Percentiles rank a stretch among this genome's conserved stretches.
These are phyloP conservation scores for Tulasnella sp. DNA, from an alignment of 768 basidiomycete species.

Conservation along the genomic window DNA sequence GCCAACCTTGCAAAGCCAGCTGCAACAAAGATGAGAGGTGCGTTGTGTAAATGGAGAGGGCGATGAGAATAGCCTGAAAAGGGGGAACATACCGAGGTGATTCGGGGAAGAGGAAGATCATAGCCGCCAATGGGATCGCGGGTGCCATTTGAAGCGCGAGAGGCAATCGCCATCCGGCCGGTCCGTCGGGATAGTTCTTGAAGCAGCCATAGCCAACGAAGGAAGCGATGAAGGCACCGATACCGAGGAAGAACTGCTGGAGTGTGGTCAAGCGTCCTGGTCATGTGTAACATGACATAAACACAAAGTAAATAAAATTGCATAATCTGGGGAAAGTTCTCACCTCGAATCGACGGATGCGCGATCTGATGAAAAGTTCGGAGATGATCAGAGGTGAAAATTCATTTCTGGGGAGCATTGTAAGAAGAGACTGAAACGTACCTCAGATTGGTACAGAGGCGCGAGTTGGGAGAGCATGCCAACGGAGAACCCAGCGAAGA, in stretches of 20 bases:
- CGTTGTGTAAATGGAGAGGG: slow-evolving; percentile 19
- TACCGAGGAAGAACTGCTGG: slow-evolving; percentile 22
- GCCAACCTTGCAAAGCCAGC: slow-evolving; percentile 25
- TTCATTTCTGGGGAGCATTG: too few relatives aligned
- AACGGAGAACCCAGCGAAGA: slow-evolving; percentile 12
- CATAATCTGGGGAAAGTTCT: too few relatives aligned
- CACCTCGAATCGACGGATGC: slow-evolving; percentile 20
- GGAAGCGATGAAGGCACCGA: slow-evolving; percentile 23
- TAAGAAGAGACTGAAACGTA: background rate
- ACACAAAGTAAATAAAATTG: too few relatives aligned
- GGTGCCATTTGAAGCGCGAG: slow-evolving; percentile 23
- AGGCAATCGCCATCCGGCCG: slow-evolving; percentile 22
- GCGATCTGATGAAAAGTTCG: slow-evolving; percentile 17
- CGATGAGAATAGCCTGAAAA: too few relatives aligned
- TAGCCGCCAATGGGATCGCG: slow-evolving; percentile 21
- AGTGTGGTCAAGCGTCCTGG: slow-evolving; percentile 19
- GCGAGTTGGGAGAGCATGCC: slow-evolving; percentile 10
- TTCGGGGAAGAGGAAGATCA: too few relatives aligned
- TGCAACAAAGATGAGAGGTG: slow-evolving; percentile 18
- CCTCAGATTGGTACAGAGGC: slow-evolving; percentile 25
- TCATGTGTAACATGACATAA: too few relatives aligned
- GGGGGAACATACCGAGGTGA: slow-evolving; percentile 11
- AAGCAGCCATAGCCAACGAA: slow-evolving; percentile 17
- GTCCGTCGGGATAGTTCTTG: background rate
- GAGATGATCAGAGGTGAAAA: too few relatives aligned